Evolutionary conservation across 1,284 basidiomycete species (phyloP).

Genomic region (Phlebopus sp.): DNA sequence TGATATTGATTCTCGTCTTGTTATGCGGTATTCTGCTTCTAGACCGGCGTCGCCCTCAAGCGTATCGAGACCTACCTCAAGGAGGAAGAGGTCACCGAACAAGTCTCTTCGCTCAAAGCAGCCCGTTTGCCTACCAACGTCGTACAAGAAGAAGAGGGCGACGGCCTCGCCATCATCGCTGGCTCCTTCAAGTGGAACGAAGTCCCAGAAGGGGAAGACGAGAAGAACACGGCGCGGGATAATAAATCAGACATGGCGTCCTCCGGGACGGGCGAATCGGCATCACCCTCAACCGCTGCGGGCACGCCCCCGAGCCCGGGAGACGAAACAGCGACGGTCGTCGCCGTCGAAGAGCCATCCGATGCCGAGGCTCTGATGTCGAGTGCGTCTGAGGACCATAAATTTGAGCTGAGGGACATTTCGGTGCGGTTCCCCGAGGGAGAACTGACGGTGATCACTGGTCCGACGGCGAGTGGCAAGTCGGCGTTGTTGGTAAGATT

Average conservation of each 20-base stretch:
- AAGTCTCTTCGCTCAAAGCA: conserved; percentile 64
- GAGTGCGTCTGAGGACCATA: conserved; percentile 29
- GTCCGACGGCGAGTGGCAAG: conserved; percentile 72
- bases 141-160: conserved; percentile 22
- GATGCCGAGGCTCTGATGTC: conserved; percentile 2
- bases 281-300: no score
- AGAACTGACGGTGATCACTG: conserved; percentile 51
- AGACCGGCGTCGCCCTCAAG: conserved; percentile 75
- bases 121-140: conserved; percentile 16
- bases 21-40: conserved; percentile 14
- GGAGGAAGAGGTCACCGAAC: conserved; percentile 78
- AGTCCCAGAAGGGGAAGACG: conserved; percentile 24
- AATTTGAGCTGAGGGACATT: conserved; percentile 59
- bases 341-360: no score
- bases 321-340: conserved; percentile 12
- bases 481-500: conserved; percentile 36
- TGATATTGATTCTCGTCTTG: neutral
- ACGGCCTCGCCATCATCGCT: conserved; percentile 51
- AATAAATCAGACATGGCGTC: no score
- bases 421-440: conserved; percentile 59
- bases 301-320: neutral
- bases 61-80: conserved; percentile 79
- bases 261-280: no score
- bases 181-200: conserved; percentile 65
- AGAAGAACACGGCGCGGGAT: conserved; percentile 7